Conservation (phyloP, 805 yeast species). For the Myxozyma lipomycoides region DNA sequence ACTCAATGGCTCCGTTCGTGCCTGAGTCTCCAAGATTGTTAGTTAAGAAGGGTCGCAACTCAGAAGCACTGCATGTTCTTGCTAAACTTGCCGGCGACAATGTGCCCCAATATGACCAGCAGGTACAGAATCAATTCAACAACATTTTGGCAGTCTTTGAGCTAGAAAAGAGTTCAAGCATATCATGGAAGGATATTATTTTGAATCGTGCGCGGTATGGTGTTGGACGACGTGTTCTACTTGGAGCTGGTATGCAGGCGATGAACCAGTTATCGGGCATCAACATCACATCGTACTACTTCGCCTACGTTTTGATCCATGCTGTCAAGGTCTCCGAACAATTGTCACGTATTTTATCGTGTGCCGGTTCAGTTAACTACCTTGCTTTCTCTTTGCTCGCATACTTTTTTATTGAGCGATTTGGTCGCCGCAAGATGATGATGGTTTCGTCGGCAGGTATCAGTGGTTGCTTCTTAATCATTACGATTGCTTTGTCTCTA, state of each 20-base stretch:
- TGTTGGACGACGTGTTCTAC: conserved; percentile 15
- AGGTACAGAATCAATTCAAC: conserved; percentile 10
- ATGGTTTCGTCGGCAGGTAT: conserved; percentile 36
- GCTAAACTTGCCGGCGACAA: conserved; percentile 33
- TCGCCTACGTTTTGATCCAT: conserved; percentile 48
- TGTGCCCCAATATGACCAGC: conserved; percentile 14
- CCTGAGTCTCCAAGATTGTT: conserved; percentile 75
- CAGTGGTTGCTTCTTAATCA: conserved; percentile 40
- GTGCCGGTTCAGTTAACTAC: conserved; percentile 23
- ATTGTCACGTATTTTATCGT: conserved; percentile 45
- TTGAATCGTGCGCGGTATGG: conserved; percentile 10
- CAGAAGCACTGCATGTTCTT: conserved; percentile 54
- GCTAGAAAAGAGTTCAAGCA: conserved; percentile 8
- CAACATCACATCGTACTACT: conserved; percentile 28
- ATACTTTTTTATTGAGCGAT: conserved; percentile 40
- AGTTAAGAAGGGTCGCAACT: conserved; percentile 54
- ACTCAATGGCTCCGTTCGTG: conserved; percentile 54
- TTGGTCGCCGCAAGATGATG: conserved; percentile 36
- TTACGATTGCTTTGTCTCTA: conserved; percentile 37
- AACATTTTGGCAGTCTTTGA: conserved; percentile 12
- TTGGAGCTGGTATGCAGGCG: conserved; percentile 27
- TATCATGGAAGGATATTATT: conserved; percentile 12
- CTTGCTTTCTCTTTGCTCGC: conserved; percentile 34
- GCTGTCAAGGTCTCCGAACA: conserved; percentile 41
- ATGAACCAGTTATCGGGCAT: conserved; percentile 28